Conservation (phyloP, 2,329 filamentous ascomycete genomes). For the Blastomyces gilchristii region DNA sequence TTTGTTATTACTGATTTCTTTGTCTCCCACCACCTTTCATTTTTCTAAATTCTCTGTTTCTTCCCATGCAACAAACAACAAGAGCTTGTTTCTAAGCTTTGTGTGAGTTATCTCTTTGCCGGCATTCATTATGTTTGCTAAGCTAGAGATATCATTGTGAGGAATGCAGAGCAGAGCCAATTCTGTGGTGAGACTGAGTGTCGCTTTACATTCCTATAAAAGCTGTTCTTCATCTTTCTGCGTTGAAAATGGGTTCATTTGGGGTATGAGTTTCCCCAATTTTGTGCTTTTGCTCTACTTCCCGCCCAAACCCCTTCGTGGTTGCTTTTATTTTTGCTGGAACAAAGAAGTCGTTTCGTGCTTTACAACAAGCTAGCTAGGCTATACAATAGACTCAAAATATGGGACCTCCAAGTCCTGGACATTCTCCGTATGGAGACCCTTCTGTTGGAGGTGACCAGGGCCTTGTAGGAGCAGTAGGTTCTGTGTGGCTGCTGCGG, state of each 20-base stretch:
- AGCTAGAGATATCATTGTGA: background rate
- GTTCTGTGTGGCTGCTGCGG: background rate
- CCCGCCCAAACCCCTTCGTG: background rate
- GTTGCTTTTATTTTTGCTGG: background rate
- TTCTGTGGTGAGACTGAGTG: background rate
- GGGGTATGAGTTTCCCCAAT: background rate
- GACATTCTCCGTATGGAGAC: background rate
- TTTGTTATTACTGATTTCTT: background rate
- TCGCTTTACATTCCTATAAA: background rate
- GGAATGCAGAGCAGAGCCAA: background rate
- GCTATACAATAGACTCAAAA: background rate
- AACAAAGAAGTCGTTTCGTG: background rate
- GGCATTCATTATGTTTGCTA: background rate
- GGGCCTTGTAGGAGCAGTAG: background rate
- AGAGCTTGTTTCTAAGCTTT: background rate
- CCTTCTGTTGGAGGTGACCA: background rate
- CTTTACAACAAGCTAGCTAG: background rate
- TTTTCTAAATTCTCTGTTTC: background rate
- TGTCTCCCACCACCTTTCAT: background rate
- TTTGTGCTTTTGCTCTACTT: background rate
- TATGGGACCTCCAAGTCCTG: background rate
- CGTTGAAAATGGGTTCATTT: background rate
- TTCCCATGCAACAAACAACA: background rate
- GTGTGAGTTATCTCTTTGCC: background rate
- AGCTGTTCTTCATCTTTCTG: background rate